These are phyloP conservation scores for Hyparrhenia diplandra DNA, from an alignment of 176 grass and related monocot genomes.

Conservation along the genomic window DNA sequence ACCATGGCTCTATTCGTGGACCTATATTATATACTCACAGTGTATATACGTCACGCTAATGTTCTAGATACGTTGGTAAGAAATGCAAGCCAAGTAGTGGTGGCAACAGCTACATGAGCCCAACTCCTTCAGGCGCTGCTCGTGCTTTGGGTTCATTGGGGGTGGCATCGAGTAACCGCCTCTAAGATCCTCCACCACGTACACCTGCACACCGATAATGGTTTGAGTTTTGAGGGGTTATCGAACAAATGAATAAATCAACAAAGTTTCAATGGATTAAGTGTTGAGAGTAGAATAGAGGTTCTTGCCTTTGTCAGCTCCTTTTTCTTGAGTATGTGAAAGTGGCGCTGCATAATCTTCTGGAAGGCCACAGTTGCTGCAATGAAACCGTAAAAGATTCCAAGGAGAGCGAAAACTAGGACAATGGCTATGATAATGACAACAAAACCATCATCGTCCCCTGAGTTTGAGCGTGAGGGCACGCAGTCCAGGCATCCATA, in stretches of 20 bases:
- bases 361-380: constrained; percentile 77
- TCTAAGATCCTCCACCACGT: constrained; percentile 59
- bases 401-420: constrained; percentile 56
- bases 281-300: neutral
- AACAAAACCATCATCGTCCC: constrained; percentile 30
- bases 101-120: constrained; percentile 67
- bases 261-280: neutral
- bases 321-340: constrained; percentile 74
- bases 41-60: neutral
- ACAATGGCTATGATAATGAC: constrained; percentile 42
- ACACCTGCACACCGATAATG: constrained; percentile 43
- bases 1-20: neutral
- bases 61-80: constrained; percentile 21
- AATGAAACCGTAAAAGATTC: constrained; percentile 68
- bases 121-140: constrained; percentile 55
- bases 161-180: constrained; percentile 50
- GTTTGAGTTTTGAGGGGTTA: neutral
- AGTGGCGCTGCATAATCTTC: constrained; percentile 86
- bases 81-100: too few species aligned
- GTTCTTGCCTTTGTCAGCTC: constrained; percentile 80
- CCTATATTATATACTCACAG: neutral
- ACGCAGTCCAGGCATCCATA: constrained; percentile 43
- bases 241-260: neutral
- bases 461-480: constrained; percentile 36
- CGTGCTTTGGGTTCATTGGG: constrained; percentile 62